Evolutionary conservation across 2,329 filamentous ascomycete genomes (phyloP).

Genomic region (Allantophomopsis cytisporea): DNA sequence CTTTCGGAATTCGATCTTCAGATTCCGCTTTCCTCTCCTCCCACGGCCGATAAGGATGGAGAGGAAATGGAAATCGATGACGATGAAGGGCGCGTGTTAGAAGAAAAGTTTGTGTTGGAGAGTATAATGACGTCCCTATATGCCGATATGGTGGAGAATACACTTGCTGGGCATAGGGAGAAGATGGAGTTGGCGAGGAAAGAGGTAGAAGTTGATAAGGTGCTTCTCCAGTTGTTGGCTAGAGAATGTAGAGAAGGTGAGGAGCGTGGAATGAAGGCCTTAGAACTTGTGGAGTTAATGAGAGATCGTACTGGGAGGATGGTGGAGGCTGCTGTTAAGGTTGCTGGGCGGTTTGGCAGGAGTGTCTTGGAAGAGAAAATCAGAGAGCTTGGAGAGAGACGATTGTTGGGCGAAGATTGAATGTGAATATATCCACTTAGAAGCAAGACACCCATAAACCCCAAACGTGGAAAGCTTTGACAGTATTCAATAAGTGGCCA

Average conservation of each 20-base stretch:
- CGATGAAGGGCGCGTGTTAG: conserved; percentile 49
- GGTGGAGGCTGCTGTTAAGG: conserved; percentile 80
- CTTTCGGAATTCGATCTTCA: conserved; percentile 90
- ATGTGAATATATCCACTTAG: too few relatives aligned
- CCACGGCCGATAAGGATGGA: conserved; percentile 20
- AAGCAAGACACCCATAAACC: too few relatives aligned
- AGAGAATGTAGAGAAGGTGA: conserved; percentile 86
- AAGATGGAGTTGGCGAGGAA: conserved; percentile 53
- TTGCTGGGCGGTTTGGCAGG: conserved; percentile 75
- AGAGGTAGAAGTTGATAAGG: conserved; percentile 81
- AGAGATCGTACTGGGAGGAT: conserved; percentile 74
- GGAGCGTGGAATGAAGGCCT: conserved; percentile 83
- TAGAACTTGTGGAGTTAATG: conserved; percentile 84
- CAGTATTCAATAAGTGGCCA: too few relatives aligned
- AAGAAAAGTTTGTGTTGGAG: conserved; percentile 70
- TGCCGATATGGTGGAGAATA: conserved; percentile 58
- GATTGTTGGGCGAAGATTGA: conserved; percentile 5
- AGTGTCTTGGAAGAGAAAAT: conserved; percentile 83
- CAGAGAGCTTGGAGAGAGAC: conserved; percentile 60
- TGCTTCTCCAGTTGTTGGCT: conserved; percentile 76
- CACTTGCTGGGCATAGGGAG: conserved; percentile 49
- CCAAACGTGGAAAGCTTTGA: too few relatives aligned
- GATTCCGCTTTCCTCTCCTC: conserved; percentile 56
- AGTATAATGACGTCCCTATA: conserved; percentile 61
- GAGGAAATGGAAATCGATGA: conserved; percentile 22